A percentile compares a stretch with the other conserved stretches of the same genome.
Conservation (phyloP, 2,329 filamentous ascomycete species). For the Raffaelea albimanens region DNA sequence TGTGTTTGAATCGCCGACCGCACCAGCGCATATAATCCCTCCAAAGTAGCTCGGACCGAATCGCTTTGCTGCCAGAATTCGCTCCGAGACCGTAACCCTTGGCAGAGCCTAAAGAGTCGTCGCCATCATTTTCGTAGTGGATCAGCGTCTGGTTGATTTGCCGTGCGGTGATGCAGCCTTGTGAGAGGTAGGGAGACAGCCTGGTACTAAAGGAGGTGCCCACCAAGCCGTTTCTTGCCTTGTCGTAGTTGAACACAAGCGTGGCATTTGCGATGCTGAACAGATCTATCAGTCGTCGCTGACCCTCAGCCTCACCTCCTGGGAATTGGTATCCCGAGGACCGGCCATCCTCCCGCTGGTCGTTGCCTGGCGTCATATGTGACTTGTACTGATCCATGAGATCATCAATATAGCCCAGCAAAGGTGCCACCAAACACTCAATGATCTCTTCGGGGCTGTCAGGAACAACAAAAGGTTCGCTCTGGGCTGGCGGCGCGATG, state of each 20-base stretch:
- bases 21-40: slow-evolving; percentile 75
- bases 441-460: slow-evolving; percentile 42
- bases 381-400: neutral
- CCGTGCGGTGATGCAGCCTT: slow-evolving; percentile 64
- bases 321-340: slow-evolving; percentile 54
- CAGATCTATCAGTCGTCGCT: slow-evolving; percentile 49
- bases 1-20: slow-evolving; percentile 56
- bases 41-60: slow-evolving; percentile 69
- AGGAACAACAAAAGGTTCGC: slow-evolving; percentile 54
- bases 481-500: slow-evolving; percentile 51
- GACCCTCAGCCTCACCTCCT: slow-evolving; percentile 57
- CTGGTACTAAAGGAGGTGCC: slow-evolving; percentile 68
- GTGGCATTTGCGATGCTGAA: slow-evolving; percentile 40
- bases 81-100: slow-evolving; percentile 59
- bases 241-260: slow-evolving; percentile 54
- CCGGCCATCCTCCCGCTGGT: neutral
- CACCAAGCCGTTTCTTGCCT: slow-evolving; percentile 61
- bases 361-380: slow-evolving; percentile 16
- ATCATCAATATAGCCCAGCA: slow-evolving; percentile 39
- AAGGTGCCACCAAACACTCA: slow-evolving; percentile 45
- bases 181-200: slow-evolving; percentile 61
- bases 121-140: slow-evolving; percentile 57
- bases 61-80: slow-evolving; percentile 58
- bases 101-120: slow-evolving; percentile 27
- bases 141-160: slow-evolving; percentile 61